These are phyloP conservation scores for Auricularia cornea DNA, from an alignment of 768 basidiomycete species.

Conservation along the genomic window DNA sequence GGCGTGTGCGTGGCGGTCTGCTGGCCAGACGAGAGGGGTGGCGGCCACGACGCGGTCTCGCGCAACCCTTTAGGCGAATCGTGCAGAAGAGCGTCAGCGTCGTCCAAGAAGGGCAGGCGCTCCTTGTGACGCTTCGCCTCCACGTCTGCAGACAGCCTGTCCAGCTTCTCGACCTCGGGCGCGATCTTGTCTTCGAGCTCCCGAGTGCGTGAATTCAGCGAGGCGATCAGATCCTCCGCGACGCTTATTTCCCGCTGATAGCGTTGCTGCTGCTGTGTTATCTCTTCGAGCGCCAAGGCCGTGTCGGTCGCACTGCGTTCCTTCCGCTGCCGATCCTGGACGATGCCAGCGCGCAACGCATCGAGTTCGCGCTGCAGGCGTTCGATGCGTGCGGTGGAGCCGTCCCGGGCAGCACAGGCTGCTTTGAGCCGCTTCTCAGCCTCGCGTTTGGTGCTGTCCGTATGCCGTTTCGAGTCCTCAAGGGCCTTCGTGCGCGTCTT, in stretches of 20 bases:
- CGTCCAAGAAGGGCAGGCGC: conserved; percentile 29
- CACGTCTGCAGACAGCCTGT: conserved; percentile 52
- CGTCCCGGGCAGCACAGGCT: conserved; percentile 57
- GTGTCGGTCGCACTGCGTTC: conserved; percentile 22
- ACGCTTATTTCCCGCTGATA: conserved; percentile 55
- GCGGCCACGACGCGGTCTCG: conserved; percentile 19
- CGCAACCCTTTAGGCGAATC: conserved; percentile 12
- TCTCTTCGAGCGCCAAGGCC: conserved; percentile 40
- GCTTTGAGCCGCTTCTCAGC: conserved; percentile 81
- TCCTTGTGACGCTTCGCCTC: conserved; percentile 44
- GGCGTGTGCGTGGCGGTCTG: background rate
- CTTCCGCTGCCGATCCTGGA: conserved; percentile 47
- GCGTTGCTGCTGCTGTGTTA: conserved; percentile 38
- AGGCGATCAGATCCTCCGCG: conserved; percentile 57
- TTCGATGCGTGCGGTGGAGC: conserved; percentile 47
- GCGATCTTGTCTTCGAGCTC: conserved; percentile 67
- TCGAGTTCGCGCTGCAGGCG: conserved; percentile 55
- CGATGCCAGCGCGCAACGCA: conserved; percentile 43
- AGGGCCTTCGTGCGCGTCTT: conserved; percentile 77
- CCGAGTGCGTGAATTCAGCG: conserved; percentile 55
- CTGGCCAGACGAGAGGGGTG: conserved; percentile 5
- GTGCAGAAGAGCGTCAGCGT: conserved; percentile 12
- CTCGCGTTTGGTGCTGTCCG: conserved; percentile 72
- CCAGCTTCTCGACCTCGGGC: conserved; percentile 37
- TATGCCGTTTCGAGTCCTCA: conserved; percentile 78